These are phyloP conservation scores for Polychytrium aggregatum DNA, from an alignment of 192 early-diverging fungal species.

Conservation along the genomic window DNA sequence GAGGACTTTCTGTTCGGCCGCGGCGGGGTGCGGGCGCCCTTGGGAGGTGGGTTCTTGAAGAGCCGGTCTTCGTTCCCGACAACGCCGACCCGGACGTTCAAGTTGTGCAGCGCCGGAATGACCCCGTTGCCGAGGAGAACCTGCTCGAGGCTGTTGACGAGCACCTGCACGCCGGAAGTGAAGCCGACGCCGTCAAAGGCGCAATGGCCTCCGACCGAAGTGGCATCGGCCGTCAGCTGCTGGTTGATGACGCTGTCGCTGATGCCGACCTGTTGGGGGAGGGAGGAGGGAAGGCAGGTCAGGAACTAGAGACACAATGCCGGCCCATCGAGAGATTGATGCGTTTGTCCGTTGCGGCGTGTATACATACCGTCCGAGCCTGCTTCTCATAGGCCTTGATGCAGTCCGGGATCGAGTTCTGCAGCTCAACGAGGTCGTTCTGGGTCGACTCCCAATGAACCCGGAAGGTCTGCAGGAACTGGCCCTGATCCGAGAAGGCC, in stretches of 20 bases:
- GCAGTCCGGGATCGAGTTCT: constrained; percentile 5
- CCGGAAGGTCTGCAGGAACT: constrained; percentile 1
- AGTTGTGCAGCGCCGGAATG: too few relatives aligned
- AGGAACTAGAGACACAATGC: too few relatives aligned
- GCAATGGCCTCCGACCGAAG: constrained; percentile 16
- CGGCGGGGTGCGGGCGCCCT: too few relatives aligned
- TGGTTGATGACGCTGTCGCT: not conserved
- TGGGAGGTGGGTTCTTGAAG: too few relatives aligned
- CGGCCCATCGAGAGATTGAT: too few relatives aligned
- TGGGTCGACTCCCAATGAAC: constrained; percentile 15
- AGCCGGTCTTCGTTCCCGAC: too few relatives aligned
- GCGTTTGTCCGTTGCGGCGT: too few relatives aligned
- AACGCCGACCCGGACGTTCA: too few relatives aligned
- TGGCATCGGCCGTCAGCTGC: constrained; percentile 14
- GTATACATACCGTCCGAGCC: not conserved
- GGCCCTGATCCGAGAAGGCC: not conserved
- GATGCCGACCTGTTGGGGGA: too few relatives aligned
- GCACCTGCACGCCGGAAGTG: constrained; percentile 11
- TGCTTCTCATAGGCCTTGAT: constrained; percentile 3
- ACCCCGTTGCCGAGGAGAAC: too few relatives aligned
- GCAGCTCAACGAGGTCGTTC: constrained; percentile 9
- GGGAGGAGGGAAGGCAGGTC: too few relatives aligned
- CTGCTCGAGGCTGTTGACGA: constrained; percentile 12
- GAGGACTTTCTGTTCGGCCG: too few relatives aligned
- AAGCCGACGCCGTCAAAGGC: constrained; percentile 17